Evolutionary conservation across 2,329 filamentous ascomycete species (phyloP).

Genomic region (Verticillium tricorpus): DNA sequence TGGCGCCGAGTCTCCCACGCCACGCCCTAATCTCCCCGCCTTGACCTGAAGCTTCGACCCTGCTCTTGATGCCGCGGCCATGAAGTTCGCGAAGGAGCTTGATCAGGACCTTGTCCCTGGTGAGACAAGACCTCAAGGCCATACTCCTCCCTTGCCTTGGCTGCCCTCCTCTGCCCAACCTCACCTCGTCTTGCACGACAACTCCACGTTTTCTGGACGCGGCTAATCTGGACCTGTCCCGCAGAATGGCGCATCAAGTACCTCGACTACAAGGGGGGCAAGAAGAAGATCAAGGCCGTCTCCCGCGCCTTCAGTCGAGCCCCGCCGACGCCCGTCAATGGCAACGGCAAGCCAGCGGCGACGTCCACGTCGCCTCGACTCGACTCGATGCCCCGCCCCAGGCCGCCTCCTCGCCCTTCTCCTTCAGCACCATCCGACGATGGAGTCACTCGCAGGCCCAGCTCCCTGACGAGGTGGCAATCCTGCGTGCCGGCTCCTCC

Average conservation of each 20-base stretch:
- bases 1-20: background rate
- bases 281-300: conserved; percentile 88
- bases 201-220: conserved; percentile 1
- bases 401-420: background rate
- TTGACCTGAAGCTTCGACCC: too few species aligned
- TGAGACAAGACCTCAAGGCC: conserved; percentile 25
- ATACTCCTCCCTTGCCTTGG: background rate
- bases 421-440: background rate
- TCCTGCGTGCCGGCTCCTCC: background rate
- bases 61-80: conserved; percentile 28
- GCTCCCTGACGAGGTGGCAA: background rate
- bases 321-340: conserved; percentile 41
- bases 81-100: conserved; percentile 73
- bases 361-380: background rate
- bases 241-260: conserved; percentile 90
- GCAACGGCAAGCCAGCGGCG: background rate
- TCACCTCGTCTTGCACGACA: background rate
- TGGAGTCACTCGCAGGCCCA: background rate
- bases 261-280: conserved; percentile 90
- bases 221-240: background rate
- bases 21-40: background rate
- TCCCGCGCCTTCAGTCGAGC: conserved; percentile 64
- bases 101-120: conserved; percentile 84
- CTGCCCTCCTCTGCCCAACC: conserved; percentile 1
- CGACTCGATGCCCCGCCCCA: background rate